Conservation (phyloP, 2,329 filamentous ascomycete genomes). For the Arachnopeziza araneosa region DNA sequence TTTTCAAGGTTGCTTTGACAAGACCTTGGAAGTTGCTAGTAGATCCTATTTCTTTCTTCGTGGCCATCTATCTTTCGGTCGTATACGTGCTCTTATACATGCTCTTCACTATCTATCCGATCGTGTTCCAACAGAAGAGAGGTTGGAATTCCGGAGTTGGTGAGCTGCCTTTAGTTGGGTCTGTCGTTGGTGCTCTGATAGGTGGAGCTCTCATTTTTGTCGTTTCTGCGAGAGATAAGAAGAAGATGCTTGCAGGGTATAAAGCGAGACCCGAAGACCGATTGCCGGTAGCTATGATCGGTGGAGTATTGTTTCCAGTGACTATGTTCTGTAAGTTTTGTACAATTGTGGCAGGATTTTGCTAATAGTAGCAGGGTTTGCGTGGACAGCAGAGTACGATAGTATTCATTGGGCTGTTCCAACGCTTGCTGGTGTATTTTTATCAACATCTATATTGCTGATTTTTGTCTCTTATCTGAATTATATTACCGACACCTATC, state of each 20-base stretch:
- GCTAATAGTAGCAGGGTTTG: slow-evolving; percentile 31
- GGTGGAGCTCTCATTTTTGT: slow-evolving; percentile 42
- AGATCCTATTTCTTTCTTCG: slow-evolving; percentile 79
- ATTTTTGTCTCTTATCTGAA: slow-evolving; percentile 52
- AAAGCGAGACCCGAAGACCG: slow-evolving; percentile 39
- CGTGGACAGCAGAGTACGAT: slow-evolving; percentile 44
- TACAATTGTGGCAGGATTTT: background rate
- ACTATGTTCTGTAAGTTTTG: slow-evolving; percentile 36
- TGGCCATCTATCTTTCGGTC: slow-evolving; percentile 72
- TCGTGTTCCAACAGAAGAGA: slow-evolving; percentile 33
- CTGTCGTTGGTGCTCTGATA: slow-evolving; percentile 41
- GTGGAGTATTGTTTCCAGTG: slow-evolving; percentile 45
- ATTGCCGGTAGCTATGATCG: slow-evolving; percentile 49
- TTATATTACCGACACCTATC: slow-evolving; percentile 43
- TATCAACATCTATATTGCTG: slow-evolving; percentile 36
- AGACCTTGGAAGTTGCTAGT: slow-evolving; percentile 91
- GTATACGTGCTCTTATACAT: slow-evolving; percentile 28
- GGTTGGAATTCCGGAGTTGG: slow-evolving; percentile 44
- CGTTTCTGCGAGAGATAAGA: slow-evolving; percentile 32
- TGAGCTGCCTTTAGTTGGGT: slow-evolving; percentile 62
- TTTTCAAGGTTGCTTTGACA: slow-evolving; percentile 74
- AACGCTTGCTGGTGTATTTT: slow-evolving; percentile 38
- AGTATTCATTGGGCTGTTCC: slow-evolving; percentile 43
- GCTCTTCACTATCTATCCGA: slow-evolving; percentile 29
- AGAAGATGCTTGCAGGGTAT: slow-evolving; percentile 26